Evolutionary conservation across 192 early-diverging fungal species (phyloP), one percentile per base, ranked within the genome.

Genomic region (Backusella psychrophila): DNA sequence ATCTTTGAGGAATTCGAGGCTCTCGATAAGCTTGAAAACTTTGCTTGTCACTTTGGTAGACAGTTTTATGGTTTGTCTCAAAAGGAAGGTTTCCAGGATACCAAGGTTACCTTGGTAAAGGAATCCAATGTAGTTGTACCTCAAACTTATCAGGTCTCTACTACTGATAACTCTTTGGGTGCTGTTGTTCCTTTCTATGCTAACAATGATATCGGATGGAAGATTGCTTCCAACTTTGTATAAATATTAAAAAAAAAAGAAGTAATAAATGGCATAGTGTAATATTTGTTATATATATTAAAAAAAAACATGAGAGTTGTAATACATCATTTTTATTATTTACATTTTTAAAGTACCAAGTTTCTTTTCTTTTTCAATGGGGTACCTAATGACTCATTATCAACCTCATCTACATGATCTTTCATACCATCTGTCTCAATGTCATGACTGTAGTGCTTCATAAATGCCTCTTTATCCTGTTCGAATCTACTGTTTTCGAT

Each of bases 161-260:
- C 78, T 1, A 72, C 76, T 8, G 81, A 88, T 46, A 85, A 83
- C 9, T 72, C 84, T 69, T 65, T 80, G 7, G 85, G 89, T 4
- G 77, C 86, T 33, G 88, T 98, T 42, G 95, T 98, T 33, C 97
- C 97, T 15, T 97, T 96, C 73, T 87, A 89, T 86, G 94, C 96
- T 33, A 92, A 92, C 21, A 87, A 87, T 68, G 83, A 85, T 53
- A 75, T 94, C 38, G 82, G 81, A 0, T 94, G 92, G 92, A 85
- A 86, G 71, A 87, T 94, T 77, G 71, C 36, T n/a, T 66, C 80
- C 7, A 75, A 75, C 53, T 81, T 78, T 74, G 69, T 42, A 29
- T 74, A 70, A 67, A 46, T 8, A 42, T 21, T 29, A 72, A 53
- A 52, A 71, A 6, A 23, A 35, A 42, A 26, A 38, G 23, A 42